Base-by-base conservation (phyloP, 2,329 filamentous ascomycete genomes). In the Talaromyces marneffei region DNA sequence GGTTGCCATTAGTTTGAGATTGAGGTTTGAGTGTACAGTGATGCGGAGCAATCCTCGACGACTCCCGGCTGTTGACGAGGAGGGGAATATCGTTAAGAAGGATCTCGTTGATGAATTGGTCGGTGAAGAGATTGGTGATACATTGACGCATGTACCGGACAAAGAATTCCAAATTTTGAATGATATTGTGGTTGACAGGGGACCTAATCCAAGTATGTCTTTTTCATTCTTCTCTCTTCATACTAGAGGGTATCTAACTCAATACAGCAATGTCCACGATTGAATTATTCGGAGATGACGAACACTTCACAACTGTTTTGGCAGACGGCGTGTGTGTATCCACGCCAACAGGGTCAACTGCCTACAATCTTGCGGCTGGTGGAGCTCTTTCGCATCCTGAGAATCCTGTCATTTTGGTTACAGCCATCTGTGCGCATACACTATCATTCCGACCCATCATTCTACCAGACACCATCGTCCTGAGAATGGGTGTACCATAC, bases 401-500 rank as follows among this genome's bases (percentile, higher is more conserved):
- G 68, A 97, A 97, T 72, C 94, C 93, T 0, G 92, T 97, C 53
- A 96, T 97, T 76, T 85, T 97, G 1, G 86, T 97, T 5, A 96
- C 92, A 0, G 89, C 93, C 55, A 96, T 97, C 60, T 97, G 92
- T 72, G 91, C 94, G 1, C 93, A 97, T 75, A 97, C 93, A 0
- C 82, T 97, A 2, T 96, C 91, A 2, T 97, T 97, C 82, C 84
- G 94, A 10, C 93, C 93, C n/a, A 94, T 97, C 69, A 94, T 97
- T 69, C 82, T 97, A 2, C 94, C 94, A 0, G 94, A 99, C 76
- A 97, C 93, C 0, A 96, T 97, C 64, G 93, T 97, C 1, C 80
- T 99, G 63, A 86, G 94, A 39, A 83, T 96, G 18, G 94, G 93
- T 10, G 92, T 97, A n/a, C 94, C 94, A 0, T 97, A 96, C 73